Conservation (phyloP, 192 early-diverging fungal genomes). For the Mycoemilia scoparia region DNA sequence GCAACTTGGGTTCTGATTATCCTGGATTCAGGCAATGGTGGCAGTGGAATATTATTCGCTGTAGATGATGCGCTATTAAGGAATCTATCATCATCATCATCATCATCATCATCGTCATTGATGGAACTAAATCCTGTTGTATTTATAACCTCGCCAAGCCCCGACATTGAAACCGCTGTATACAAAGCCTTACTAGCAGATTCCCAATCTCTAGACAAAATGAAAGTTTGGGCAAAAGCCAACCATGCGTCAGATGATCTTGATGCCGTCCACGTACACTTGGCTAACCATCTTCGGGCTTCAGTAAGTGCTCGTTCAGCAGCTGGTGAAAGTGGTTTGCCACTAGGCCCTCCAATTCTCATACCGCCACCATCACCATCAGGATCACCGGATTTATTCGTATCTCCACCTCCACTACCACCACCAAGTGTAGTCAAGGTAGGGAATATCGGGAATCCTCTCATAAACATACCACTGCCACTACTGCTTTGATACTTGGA, state of each 20-base stretch:
- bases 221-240: conserved; percentile 28
- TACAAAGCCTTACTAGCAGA: conserved; percentile 25
- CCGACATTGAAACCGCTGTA: conserved; percentile 24
- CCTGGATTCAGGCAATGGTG: conserved; percentile 3
- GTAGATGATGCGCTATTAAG: too few species aligned
- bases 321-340: conserved; percentile 11
- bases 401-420: too few species aligned
- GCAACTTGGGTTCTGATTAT: conserved; percentile 24
- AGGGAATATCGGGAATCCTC: not conserved
- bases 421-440: not conserved
- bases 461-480: conserved; percentile 10
- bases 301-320: conserved; percentile 17
- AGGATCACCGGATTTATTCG: too few species aligned
- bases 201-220: conserved; percentile 26
- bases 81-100: too few species aligned
- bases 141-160: conserved; percentile 20
- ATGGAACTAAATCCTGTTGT: too few species aligned
- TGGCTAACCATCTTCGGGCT: conserved; percentile 28
- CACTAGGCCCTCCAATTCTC: conserved; percentile 5
- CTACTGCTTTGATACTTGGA: conserved; percentile 7
- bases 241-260: conserved; percentile 27
- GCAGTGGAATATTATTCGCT: conserved; percentile 1
- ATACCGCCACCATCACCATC: conserved; percentile 4
- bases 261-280: conserved; percentile 21
- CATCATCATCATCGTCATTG: too few species aligned